Evolutionary conservation across 768 basidiomycete genomes (phyloP).

Genomic region (Lactifluus hygrophoroides): DNA sequence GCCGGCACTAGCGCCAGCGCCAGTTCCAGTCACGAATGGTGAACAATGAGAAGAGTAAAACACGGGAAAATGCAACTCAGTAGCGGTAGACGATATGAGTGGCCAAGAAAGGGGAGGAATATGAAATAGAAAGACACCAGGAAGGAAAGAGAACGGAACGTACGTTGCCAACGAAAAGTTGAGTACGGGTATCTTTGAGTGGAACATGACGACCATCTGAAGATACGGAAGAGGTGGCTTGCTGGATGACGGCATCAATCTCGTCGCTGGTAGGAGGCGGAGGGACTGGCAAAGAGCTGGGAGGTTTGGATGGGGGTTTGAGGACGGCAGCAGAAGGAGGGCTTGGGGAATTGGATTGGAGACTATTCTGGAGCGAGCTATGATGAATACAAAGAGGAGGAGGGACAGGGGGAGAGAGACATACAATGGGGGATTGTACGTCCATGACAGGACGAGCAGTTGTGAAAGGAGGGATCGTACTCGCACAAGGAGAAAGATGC

Average conservation of each 20-base stretch:
- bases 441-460: slow-evolving; percentile 12
- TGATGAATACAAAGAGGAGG: neutral
- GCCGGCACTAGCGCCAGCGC: neutral
- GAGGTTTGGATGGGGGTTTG: neutral
- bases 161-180: slow-evolving; percentile 95
- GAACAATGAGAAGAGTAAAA: neutral
- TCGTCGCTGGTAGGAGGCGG: slow-evolving; percentile 61
- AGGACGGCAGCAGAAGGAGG: slow-evolving; percentile 5
- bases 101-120: neutral
- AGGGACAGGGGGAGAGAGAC: neutral
- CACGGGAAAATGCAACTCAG: neutral
- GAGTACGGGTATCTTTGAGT: slow-evolving; percentile 80
- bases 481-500: slow-evolving; percentile 10
- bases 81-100: neutral
- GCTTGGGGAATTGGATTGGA: neutral
- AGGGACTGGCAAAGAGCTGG: slow-evolving; percentile 5
- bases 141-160: slow-evolving; percentile 26
- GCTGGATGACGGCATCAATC: slow-evolving; percentile 87
- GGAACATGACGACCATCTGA: slow-evolving; percentile 40
- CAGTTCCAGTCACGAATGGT: neutral
- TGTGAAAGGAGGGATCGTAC: slow-evolving; percentile 5
- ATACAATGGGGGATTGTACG: slow-evolving; percentile 9
- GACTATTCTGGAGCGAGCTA: neutral
- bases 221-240: slow-evolving; percentile 67
- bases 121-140: neutral